Base-by-base conservation (phyloP, 2,329 filamentous ascomycete species). In the Raffaelea arxii region DNA sequence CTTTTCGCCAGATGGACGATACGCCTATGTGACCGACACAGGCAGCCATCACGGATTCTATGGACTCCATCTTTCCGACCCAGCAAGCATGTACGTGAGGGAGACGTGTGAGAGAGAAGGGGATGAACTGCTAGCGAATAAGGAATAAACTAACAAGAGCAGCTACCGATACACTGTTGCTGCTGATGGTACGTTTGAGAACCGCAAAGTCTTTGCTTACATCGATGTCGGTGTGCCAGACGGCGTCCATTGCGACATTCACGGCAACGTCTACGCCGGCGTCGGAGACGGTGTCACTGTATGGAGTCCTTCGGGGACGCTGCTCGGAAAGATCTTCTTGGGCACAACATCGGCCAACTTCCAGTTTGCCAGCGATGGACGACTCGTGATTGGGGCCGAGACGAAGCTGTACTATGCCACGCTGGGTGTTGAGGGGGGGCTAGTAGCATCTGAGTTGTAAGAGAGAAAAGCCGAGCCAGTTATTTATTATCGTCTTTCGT, bases 11-110 rank as follows among this genome's bases (percentile, higher is more conserved):
- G 68, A 72, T 49, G 73, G 75, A 19, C 58, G 59, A 7, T 62
- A 69, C 21, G 62, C 72, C 2, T 82, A 82, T 48, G 61, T 81
- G 4, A 71, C 75, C 9, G 78, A 82, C 53, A 77, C 73, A 62
- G 66, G 10, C 67, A 68, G 50, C 25, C 25, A 48, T 23, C 64
- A 62, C n/a, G 67, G 58, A 0, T 63, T 68, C n/a, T 65, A 61
- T 43, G 71, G 72, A 12, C 53, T 55, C 25, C 68, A 72, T 27
- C 54, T 60, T 2, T 63, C 65, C 0, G 54, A 61, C 6, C 68
- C 72, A 0, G 59, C 73, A 2, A 68, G 67, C 16, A 68, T 78
- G 71, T 75, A 56, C 56, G 71, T 52, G 3, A n/a, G n/a, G n/a
- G n/a, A n/a, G n/a, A n/a, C n/a, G n/a, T n/a, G n/a, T n/a, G n/a